Base-by-base conservation (phyloP, 768 basidiomycete genomes). In the Hericium coralloides region DNA sequence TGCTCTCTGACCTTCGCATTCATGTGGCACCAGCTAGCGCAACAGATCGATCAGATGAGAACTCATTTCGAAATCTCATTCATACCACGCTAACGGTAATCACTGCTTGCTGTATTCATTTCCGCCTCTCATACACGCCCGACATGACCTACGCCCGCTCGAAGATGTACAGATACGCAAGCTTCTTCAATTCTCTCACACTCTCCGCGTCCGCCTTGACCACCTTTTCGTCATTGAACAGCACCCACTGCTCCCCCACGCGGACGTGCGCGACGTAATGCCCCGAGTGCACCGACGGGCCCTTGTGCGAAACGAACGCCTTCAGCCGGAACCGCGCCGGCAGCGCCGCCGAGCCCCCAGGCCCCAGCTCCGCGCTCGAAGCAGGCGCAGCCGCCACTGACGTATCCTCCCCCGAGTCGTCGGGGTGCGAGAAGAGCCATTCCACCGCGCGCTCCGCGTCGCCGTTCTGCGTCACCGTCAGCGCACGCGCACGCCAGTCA, bases 141-240 rank as follows among this genome's bases (percentile, higher is more conserved):
- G n/a, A 18, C 43, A 8, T 45, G 2, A 18, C 9, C 43, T 45
- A 45, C 43, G 20, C n/a, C 43, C 20, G 5, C 43, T 45, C 43
- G 15, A 45, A 45, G 8, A 45, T 45, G 43, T 12, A 45, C 43
- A 45, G 72, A 76, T 99, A 97, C 41, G 94, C 95, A 67, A 92
- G 67, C 69, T 79, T 78, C 73, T 89, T 88, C 74, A 98, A 72
- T 56, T 83, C 82, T n/a, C 70, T 77, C 26, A 95, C 89, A 65
- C 90, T 92, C 68, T 87, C 82, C 58, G 69, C 76, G 66, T 95
- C 92, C 3, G 94, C 94, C 69, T 80, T 84, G 10, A 97, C 94
- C 3, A 95, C 94, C 73, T 94, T 95, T 73, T 95, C 93, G 67
- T 98, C 95, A 64, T 98, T 97, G 70, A 94, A 97, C 65, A 98